Evolutionary conservation across 2,329 filamentous ascomycete species (phyloP).

Genomic region (Scedosporium apiospermum): DNA sequence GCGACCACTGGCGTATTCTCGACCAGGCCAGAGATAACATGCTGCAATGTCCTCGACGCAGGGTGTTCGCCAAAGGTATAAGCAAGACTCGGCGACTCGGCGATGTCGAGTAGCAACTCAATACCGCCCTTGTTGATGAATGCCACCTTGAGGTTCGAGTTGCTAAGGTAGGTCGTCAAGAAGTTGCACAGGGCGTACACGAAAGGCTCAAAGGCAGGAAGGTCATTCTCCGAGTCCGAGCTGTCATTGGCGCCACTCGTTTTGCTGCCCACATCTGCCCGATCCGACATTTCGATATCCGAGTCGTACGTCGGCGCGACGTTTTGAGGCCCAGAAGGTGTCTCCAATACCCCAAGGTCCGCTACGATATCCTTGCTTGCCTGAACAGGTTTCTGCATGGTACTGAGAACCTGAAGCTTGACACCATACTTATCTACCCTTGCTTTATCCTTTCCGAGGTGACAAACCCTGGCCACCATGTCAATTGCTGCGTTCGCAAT

Average conservation of each 20-base stretch:
- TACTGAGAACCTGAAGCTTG: slow-evolving; percentile 60
- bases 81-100: slow-evolving; percentile 70
- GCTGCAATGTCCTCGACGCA: slow-evolving; percentile 60
- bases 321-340: not conserved
- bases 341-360: slow-evolving; percentile 14
- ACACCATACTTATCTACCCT: slow-evolving; percentile 63
- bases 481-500: slow-evolving; percentile 81
- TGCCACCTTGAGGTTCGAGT: slow-evolving; percentile 58
- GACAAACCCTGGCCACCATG: slow-evolving; percentile 75
- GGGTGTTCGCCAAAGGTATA: slow-evolving; percentile 48
- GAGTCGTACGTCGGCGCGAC: not conserved
- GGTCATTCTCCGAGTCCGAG: slow-evolving; percentile 9
- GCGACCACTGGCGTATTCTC: slow-evolving; percentile 74
- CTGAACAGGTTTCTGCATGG: slow-evolving; percentile 40
- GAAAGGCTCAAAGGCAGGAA: slow-evolving; percentile 5
- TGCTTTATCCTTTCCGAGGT: slow-evolving; percentile 63
- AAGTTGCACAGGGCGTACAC: slow-evolving; percentile 69
- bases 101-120: slow-evolving; percentile 75
- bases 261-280: slow-evolving; percentile 6
- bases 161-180: slow-evolving; percentile 63
- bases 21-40: slow-evolving; percentile 67
- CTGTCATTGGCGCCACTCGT: slow-evolving; percentile 12
- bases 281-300: slow-evolving; percentile 61
- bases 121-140: slow-evolving; percentile 75
- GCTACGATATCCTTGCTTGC: slow-evolving; percentile 35